Evolutionary conservation across 2,329 filamentous ascomycete genomes (phyloP), one percentile per base, ranked within the genome.

Genomic region (Neofusicoccum sp.): DNA sequence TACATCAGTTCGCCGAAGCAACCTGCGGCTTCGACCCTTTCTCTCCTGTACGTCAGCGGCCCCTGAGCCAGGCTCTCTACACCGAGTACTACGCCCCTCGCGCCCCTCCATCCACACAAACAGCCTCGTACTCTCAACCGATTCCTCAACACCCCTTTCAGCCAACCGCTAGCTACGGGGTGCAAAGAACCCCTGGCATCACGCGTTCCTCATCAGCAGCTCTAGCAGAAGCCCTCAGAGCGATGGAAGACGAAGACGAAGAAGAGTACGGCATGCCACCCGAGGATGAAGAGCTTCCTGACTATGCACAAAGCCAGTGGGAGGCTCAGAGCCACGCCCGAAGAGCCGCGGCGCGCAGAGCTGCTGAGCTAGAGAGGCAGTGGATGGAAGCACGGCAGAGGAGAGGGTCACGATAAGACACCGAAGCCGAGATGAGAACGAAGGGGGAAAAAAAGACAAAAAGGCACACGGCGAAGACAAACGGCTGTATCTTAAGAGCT

Each of bases 301-400:
- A 79, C 63, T 81, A 81, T 62, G 78, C 76, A 28, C 71, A 77
- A 60, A 80, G 77, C 61, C 79, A 81, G 65, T 76, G 76, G 11
- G 75, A 80, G 62, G 78, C 77, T 65, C 72, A 73, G 30, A 73
- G 70, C 7, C 68, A 63, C 45, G 76, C 71, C 59, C 67, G 78
- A 33, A 65, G 65, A 11, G 77, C 76, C 63, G 78, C 78, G n/a
- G 70, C 74, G 11, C 70, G 73, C 34, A 68, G 79, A 62, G 79
- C 78, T 48, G 69, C 75, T 58, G 79, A 81, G 61, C 61, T 81
- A 62, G 77, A 79, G 58, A 71, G 71, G 34, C 69, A 76, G 54
- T 81, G 79, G 79, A 73, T 70, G 41, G 67, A 64, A 28, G 64
- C 69, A 8, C 62, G 67, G 41, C 59, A 67, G 20, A 49, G 66